Evolutionary conservation across 805 yeast species (phyloP).

Genomic region (Saccharomycopsis sp.): DNA sequence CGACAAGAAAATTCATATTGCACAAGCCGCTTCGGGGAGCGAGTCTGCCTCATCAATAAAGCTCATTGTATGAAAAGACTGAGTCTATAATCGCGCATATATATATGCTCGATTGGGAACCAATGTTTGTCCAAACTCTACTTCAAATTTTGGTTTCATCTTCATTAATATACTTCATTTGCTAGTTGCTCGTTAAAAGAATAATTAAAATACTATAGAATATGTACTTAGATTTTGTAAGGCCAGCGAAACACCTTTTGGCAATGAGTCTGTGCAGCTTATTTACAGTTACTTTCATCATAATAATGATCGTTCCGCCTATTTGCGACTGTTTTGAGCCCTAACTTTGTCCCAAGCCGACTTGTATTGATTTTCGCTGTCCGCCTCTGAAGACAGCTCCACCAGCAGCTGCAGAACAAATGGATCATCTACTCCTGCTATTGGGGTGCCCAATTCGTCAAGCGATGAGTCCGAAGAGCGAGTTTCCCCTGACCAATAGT

Average conservation of each 20-base stretch:
- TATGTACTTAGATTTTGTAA: not conserved
- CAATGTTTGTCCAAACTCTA: too few relatives aligned
- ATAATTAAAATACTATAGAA: not conserved
- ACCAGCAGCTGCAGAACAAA: too few relatives aligned
- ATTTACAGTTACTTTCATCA: too few relatives aligned
- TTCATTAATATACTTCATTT: not conserved
- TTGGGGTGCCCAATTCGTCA: slow-evolving; percentile 1
- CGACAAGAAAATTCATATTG: slow-evolving; percentile 48
- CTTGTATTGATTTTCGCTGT: not conserved
- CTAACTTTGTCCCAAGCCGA: slow-evolving; percentile 18
- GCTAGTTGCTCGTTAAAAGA: not conserved
- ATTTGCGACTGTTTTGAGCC: slow-evolving; percentile 5
- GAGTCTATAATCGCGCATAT: too few relatives aligned
- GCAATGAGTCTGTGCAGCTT: too few relatives aligned
- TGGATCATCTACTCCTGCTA: not conserved
- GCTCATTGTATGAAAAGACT: not conserved
- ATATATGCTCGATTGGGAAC: too few relatives aligned
- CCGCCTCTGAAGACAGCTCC: not conserved
- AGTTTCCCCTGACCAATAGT: not conserved
- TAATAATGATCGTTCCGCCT: too few relatives aligned
- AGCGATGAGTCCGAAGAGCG: not conserved
- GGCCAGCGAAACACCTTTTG: too few relatives aligned
- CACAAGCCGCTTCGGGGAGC: slow-evolving; percentile 30
- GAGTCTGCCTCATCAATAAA: not conserved
- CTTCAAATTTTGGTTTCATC: too few relatives aligned